Evolutionary conservation across 805 yeast genomes (phyloP), one percentile per base, ranked within the genome.

Genomic region (Yamadazyma phyllophila): DNA sequence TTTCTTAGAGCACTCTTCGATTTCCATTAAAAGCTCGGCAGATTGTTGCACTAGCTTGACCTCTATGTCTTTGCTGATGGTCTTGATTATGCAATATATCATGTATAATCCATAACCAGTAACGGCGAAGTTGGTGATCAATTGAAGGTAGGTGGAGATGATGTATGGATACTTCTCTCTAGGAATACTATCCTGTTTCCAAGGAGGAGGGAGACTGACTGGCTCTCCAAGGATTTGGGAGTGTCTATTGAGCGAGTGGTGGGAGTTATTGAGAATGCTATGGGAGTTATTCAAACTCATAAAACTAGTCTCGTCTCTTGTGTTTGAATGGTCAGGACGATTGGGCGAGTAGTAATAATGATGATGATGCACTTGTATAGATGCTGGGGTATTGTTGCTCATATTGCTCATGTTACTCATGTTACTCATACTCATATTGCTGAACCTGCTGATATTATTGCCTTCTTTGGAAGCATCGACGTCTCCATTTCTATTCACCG

Each of bases 101-200:
- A 82, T 53, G 34, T 76, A 72, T 6, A 75, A 54, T 0, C 73
- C 73, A 38, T 76, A 75, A 7, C 68, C 48, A 1, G 77, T 65
- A 0, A 82, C 77, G 2, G 71, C 45, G 2, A 73, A 59, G 55
- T 85, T 85, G 48, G 80, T 57, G 2, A 71, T 39, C 7, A 83
- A 53, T 60, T 85, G 91, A 29, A 83, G 58, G 53, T 83, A 82
- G 11, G 90, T 79, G 8, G 83, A 73, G 8, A 83, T 57, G 26
- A 80, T 57, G 55, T 85, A 85, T 6, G 85, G 80, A 0, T 71
- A 62, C 47, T 73, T 74, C 26, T 77, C 80, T 14, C 65, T 69
- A 2, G 88, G 86, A 10, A 66, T 57, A 3, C 82, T 76, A 6
- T 62, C 55, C 6, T 67, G 46, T 5, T 78, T 75, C 88, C 88